Conservation (phyloP, 805 yeast genomes). For the Limtongia smithiae region DNA sequence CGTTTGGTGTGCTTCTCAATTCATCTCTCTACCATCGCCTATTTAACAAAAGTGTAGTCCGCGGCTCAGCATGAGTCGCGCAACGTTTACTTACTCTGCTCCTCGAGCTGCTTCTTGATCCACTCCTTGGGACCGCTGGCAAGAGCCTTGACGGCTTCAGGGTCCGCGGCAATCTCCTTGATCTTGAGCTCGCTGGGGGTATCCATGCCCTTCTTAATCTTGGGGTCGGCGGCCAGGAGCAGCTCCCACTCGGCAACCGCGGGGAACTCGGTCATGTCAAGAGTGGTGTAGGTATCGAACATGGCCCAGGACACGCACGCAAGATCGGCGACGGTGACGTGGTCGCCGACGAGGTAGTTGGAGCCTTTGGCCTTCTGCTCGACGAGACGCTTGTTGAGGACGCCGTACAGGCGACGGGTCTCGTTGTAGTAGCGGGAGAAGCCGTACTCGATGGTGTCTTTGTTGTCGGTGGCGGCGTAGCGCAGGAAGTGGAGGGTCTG, state of each 20-base stretch:
- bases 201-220: slow-evolving; percentile 45
- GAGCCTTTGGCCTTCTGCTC: slow-evolving; percentile 40
- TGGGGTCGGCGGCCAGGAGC: slow-evolving; percentile 84
- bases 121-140: slow-evolving; percentile 3
- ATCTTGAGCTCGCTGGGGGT: slow-evolving; percentile 25
- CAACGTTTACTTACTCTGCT: background rate
- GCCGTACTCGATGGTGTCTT: slow-evolving; percentile 53
- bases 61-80: no score
- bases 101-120: slow-evolving; percentile 4
- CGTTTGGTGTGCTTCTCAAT: no score
- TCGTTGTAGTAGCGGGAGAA: slow-evolving; percentile 51
- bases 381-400: slow-evolving; percentile 48
- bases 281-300: slow-evolving; percentile 17
- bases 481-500: slow-evolving; percentile 50
- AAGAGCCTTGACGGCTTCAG: slow-evolving; percentile 1
- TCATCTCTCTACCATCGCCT: no score
- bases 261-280: slow-evolving; percentile 38
- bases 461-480: slow-evolving; percentile 38
- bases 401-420: slow-evolving; percentile 52
- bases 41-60: no score
- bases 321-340: slow-evolving; percentile 50
- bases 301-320: slow-evolving; percentile 16
- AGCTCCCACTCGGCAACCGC: slow-evolving; percentile 88
- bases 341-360: slow-evolving; percentile 59
- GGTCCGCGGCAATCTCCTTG: slow-evolving; percentile 14